Evolutionary conservation across 352 stramenopile species (phyloP), one percentile per base, ranked within the genome.

Genomic region (Phytopythium cucurbitacearum): DNA sequence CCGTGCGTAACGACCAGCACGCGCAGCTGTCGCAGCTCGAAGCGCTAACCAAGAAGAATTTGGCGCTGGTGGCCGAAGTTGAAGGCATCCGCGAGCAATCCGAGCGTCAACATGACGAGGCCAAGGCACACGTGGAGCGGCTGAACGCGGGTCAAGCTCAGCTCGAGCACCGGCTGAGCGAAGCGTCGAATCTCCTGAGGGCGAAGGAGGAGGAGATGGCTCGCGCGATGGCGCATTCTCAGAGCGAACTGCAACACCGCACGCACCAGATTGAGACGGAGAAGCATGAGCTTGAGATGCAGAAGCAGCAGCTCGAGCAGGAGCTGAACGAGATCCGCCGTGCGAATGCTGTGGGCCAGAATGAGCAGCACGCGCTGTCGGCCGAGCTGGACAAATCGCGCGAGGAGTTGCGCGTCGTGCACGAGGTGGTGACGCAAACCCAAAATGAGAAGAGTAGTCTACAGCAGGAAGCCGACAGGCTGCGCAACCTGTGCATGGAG

Each of bases 1-100:
- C 55, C 2, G 66, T 69, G 46, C 59, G 71, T 12, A 53, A 48
- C 0, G 68, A 87, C 28, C 56, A 80, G 12, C 56, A 55, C 21
- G 64, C 73, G 10, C 33, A 69, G 6, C 67, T 84, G 44, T 60
- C 60, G n/a, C 72, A 89, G 58, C 40, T 91, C 3, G 71, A 87
- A 55, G 48, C 69, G 10, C 60, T 90, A 5, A 82, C 71, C 12
- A 80, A 74, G 41, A 89, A 91, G 64, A 88, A 89, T 39, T 49
- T 79, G 7, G 59, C 58, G 13, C 46, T 90, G 35, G 57, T 82
- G 11, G 66, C 77, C 0, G 80, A 91, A 28, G 48, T 78, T 8
- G 68, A 82, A 60, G 56, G 44, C 34, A 60, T 70, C 39, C 67
- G 71, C 5, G 76, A 88, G 54, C 69, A 84, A 47, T 38, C 59